phyloP scores from a whole-genome alignment of 768 basidiomycete species.

The Xerocomus potaroensis region DNA sequence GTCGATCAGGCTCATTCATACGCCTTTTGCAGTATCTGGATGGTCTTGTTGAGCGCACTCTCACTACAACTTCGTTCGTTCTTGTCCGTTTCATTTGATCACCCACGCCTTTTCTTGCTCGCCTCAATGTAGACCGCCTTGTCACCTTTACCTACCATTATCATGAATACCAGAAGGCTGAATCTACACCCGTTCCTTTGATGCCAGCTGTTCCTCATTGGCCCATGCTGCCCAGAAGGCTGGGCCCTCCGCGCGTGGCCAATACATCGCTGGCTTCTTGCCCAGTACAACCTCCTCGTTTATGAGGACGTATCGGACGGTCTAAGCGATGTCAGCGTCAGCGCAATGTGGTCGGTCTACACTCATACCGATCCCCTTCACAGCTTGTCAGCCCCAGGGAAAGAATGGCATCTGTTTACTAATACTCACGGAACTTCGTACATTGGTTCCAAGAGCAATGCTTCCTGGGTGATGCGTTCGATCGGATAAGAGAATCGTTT shows the following conservation, averaged over 20 bases:
- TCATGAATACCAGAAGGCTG: constrained; percentile 28
- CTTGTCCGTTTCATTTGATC: constrained; percentile 8
- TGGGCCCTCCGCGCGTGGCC: constrained; percentile 61
- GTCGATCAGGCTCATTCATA: constrained; percentile 2
- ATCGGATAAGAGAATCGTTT: background rate
- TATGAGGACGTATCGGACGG: constrained; percentile 79
- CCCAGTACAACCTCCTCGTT: constrained; percentile 67
- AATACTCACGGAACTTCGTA: constrained; percentile 81
- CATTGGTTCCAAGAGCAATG: constrained; percentile 83
- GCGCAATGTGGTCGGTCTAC: background rate
- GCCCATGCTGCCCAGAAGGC: constrained; percentile 79
- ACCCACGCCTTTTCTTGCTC: constrained; percentile 6
- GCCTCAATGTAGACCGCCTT: constrained; percentile 29
- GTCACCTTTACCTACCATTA: constrained; percentile 26
- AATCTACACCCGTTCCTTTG: constrained; percentile 14
- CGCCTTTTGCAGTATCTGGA: constrained; percentile 4
- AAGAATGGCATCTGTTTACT: constrained; percentile 2
- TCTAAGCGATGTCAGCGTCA: constrained; percentile 37
- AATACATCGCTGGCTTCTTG: constrained; percentile 63
- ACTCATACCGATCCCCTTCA: constrained; percentile 61
- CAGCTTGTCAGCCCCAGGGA: background rate
- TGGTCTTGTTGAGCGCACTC: constrained; percentile 9
- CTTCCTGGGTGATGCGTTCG: constrained; percentile 48
- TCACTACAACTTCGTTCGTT: constrained; percentile 4
- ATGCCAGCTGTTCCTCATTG: constrained; percentile 47